phyloP scores from a whole-genome alignment of 495 filamentous ascomycete genomes.

The Aspergillus funiculosus region DNA sequence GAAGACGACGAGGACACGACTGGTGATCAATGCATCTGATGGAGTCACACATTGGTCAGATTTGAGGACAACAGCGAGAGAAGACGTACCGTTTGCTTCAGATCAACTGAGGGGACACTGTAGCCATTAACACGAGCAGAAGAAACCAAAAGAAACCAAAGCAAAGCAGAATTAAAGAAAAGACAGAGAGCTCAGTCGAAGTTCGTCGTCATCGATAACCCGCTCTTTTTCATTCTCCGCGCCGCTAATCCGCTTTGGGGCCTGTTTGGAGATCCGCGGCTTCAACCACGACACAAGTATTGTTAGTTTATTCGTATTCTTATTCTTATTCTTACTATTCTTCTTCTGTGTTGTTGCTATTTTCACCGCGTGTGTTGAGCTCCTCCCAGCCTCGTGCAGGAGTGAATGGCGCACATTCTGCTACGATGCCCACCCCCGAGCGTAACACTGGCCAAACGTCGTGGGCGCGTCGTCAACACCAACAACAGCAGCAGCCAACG shows the following conservation, averaged over 20 bases:
- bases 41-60: slow-evolving; percentile 32
- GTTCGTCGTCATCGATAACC: slow-evolving; percentile 9
- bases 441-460: slow-evolving; percentile 17
- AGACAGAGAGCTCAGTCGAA: not conserved
- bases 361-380: not conserved
- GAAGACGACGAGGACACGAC: slow-evolving; percentile 13
- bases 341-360: not conserved
- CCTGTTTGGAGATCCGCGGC: not conserved
- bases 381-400: not conserved
- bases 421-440: slow-evolving; percentile 25
- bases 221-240: slow-evolving; percentile 11
- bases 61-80: slow-evolving; percentile 2
- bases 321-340: not conserved
- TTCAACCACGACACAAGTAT: no score
- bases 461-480: slow-evolving; percentile 27
- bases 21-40: slow-evolving; percentile 26
- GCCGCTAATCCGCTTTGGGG: slow-evolving; percentile 15
- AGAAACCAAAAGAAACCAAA: not conserved
- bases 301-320: not conserved
- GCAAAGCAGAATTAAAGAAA: not conserved
- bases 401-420: slow-evolving; percentile 8
- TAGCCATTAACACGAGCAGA: not conserved
- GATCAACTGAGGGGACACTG: slow-evolving; percentile 10
- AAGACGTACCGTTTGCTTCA: slow-evolving; percentile 1
- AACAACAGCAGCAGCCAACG: slow-evolving; percentile 14